phyloP scores from a whole-genome alignment of 163 green algal species.

The Scenedesmus sp. region DNA sequence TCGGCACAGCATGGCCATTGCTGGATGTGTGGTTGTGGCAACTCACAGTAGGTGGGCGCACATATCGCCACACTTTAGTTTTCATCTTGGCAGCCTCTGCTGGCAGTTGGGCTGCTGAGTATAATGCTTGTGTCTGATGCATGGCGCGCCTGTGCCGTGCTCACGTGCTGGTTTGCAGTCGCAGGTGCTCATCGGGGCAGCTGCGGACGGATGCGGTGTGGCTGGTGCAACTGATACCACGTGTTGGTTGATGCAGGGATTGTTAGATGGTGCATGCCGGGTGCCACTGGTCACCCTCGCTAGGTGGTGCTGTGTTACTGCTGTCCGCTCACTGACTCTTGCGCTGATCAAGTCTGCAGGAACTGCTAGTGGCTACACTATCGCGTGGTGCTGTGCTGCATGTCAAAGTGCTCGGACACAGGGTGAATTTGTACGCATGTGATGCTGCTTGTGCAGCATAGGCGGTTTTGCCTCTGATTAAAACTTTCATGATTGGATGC shows the following conservation, averaged over 20 bases:
- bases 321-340: neutral
- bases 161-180: neutral
- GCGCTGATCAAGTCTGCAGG: neutral
- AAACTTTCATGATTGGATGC: no score
- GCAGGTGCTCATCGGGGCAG: neutral
- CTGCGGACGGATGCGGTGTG: neutral
- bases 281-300: neutral
- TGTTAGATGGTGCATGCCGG: neutral
- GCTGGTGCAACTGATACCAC: neutral
- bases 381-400: no score
- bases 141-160: neutral
- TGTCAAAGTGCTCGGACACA: no score
- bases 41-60: neutral
- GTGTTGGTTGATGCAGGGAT: neutral
- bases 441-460: no score
- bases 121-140: neutral
- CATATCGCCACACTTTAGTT: neutral
- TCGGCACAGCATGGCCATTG: neutral
- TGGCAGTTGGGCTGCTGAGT: neutral
- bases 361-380: neutral
- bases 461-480: no score
- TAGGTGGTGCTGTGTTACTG: neutral
- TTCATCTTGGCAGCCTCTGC: neutral
- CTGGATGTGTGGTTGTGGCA: neutral
- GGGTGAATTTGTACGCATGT: no score